phyloP scores from a whole-genome alignment of 371 early-diverging fungal genomes.

The Phascolomyces articulosus region DNA sequence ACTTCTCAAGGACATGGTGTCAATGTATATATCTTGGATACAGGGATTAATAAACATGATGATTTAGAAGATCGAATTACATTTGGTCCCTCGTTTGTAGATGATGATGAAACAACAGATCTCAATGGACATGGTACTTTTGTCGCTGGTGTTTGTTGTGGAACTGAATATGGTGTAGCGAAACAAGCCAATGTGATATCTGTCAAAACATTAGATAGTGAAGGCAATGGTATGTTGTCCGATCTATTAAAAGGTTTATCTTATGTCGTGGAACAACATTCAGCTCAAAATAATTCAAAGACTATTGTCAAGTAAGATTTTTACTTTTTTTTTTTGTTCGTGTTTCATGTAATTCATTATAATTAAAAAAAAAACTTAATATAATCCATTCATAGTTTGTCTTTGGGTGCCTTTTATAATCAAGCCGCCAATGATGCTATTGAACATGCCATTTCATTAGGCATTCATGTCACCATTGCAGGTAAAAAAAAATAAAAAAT shows the following conservation, averaged over 20 bases:
- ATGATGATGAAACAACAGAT: slow-evolving; percentile 17
- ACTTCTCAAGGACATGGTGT: slow-evolving; percentile 36
- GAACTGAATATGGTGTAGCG: slow-evolving; percentile 62
- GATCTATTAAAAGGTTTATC: slow-evolving; percentile 69
- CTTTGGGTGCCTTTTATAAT: slow-evolving; percentile 59
- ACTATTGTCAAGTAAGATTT: slow-evolving; percentile 40
- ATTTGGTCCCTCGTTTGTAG: slow-evolving; percentile 31
- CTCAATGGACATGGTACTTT: slow-evolving; percentile 60
- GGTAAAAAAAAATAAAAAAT: slow-evolving; percentile 16
- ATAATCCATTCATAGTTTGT: no score
- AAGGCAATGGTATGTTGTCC: slow-evolving; percentile 54
- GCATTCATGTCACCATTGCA: slow-evolving; percentile 61
- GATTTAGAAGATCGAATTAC: slow-evolving; percentile 38
- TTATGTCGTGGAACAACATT: slow-evolving; percentile 54
- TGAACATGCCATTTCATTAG: slow-evolving; percentile 50
- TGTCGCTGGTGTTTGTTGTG: slow-evolving; percentile 67
- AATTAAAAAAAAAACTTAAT: no score
- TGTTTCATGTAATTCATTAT: slow-evolving; percentile 21
- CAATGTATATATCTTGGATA: slow-evolving; percentile 44
- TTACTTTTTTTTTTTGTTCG: neutral
- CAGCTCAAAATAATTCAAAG: slow-evolving; percentile 22
- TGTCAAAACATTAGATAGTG: slow-evolving; percentile 61
- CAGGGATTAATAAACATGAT: slow-evolving; percentile 34
- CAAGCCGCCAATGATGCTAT: slow-evolving; percentile 63
- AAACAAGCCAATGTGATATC: slow-evolving; percentile 62